phyloP scores from a whole-genome alignment of 2,329 filamentous ascomycete genomes.

The Neonectria magnoliae region DNA sequence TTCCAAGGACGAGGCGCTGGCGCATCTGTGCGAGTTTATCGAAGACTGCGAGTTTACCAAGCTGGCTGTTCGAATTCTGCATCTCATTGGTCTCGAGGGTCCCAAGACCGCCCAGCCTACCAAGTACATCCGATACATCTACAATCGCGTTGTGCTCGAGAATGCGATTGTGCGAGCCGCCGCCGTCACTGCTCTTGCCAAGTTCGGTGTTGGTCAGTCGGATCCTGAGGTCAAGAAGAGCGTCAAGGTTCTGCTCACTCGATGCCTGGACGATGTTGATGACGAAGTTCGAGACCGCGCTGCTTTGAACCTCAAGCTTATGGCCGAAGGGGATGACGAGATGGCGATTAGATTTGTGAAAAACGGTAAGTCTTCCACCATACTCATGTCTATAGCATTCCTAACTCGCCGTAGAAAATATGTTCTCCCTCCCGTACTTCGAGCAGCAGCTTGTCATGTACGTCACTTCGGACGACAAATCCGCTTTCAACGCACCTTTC shows the following conservation, averaged over 20 bases:
- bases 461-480: conserved; percentile 90
- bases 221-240: conserved; percentile 97
- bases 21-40: conserved; percentile 98
- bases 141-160: conserved; percentile 96
- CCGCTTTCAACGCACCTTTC: conserved; percentile 85
- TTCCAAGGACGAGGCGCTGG: conserved; percentile 81
- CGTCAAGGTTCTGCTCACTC: conserved; percentile 88
- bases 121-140: conserved; percentile 99
- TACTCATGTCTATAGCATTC: background rate
- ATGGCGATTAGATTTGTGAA: conserved; percentile 89
- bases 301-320: conserved; percentile 89
- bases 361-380: conserved; percentile 69
- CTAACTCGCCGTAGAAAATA: conserved; percentile 72
- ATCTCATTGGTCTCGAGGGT: conserved; percentile 92
- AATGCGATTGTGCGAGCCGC: conserved; percentile 96
- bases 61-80: conserved; percentile 91
- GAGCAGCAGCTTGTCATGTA: conserved; percentile 99
- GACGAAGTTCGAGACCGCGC: conserved; percentile 97
- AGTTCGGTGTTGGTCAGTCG: conserved; percentile 96
- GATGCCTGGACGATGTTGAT: conserved; percentile 96
- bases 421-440: conserved; percentile 93
- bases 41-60: conserved; percentile 99
- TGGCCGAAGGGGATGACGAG: conserved; percentile 92
- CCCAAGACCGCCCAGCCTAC: conserved; percentile 95
- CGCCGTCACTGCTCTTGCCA: conserved; percentile 93